These are phyloP conservation scores for Quercus gilva DNA, from an alignment of 306 rosid species.

Conservation along the genomic window DNA sequence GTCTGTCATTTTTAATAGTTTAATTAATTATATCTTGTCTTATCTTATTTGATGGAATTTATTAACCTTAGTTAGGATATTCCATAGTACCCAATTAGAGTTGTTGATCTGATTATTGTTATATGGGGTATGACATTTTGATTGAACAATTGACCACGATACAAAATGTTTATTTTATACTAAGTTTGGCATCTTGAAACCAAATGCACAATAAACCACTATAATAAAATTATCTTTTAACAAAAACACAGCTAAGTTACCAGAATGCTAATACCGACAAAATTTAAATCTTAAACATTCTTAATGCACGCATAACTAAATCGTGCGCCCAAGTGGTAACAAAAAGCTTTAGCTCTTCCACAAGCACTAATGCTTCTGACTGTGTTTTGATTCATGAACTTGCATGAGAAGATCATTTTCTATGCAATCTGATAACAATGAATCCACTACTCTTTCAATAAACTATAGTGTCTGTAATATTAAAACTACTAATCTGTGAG, in stretches of 20 bases:
- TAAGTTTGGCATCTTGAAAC: no score
- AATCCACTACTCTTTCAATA: slow-evolving; percentile 13
- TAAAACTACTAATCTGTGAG: not conserved
- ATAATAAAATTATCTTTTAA: not conserved
- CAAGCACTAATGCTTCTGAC: not conserved
- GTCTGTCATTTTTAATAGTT: no score
- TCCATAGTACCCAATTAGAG: no score
- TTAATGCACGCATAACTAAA: not conserved
- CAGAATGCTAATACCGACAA: not conserved
- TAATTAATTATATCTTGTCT: no score
- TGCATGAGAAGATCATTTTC: not conserved
- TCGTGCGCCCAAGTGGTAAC: not conserved
- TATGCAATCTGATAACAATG: slow-evolving; percentile 12
- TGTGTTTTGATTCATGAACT: slow-evolving; percentile 11
- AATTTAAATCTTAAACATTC: not conserved
- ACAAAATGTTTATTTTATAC: no score
- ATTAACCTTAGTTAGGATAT: no score
- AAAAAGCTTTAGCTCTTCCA: not conserved
- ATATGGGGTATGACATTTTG: no score
- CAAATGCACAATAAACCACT: no score
- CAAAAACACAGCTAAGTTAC: not conserved
- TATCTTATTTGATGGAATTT: no score
- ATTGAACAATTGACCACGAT: no score
- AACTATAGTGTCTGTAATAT: not conserved
- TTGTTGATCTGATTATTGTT: no score